These are phyloP conservation scores for Mortierella sp. DNA, from an alignment of 371 early-diverging fungal genomes.

Conservation along the genomic window DNA sequence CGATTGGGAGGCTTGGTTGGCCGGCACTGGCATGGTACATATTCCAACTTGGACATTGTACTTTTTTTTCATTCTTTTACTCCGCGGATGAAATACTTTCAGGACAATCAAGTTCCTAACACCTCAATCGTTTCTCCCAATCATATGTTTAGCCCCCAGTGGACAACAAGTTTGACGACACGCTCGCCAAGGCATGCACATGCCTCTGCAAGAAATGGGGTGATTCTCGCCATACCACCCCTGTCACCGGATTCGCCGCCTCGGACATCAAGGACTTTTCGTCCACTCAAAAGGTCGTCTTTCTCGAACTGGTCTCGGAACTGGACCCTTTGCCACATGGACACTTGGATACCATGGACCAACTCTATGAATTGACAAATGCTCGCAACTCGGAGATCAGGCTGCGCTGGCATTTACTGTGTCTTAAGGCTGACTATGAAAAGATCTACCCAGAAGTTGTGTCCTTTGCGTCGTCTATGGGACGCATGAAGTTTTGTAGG, in stretches of 20 bases:
- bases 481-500: constrained; percentile 90
- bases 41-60: not conserved
- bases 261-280: constrained; percentile 77
- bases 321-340: constrained; percentile 72
- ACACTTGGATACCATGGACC: constrained; percentile 80
- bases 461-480: constrained; percentile 90
- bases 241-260: constrained; percentile 67
- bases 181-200: constrained; percentile 86
- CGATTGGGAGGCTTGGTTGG: constrained; percentile 94
- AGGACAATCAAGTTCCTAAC: not conserved
- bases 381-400: constrained; percentile 90
- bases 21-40: constrained; percentile 83
- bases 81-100: not conserved
- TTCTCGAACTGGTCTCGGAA: constrained; percentile 87
- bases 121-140: too few relatives aligned
- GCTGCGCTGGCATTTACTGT: constrained; percentile 91
- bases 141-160: constrained; percentile 80
- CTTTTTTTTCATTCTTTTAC: not conserved
- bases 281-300: constrained; percentile 86
- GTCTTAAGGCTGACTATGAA: constrained; percentile 85
- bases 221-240: constrained; percentile 64
- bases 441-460: constrained; percentile 83
- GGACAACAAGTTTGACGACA: constrained; percentile 87
- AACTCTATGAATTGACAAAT: constrained; percentile 77
- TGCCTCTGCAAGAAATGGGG: constrained; percentile 87